Evolutionary conservation across 768 basidiomycete genomes (phyloP).

Genomic region (Pleurotus salmoneostramineus): DNA sequence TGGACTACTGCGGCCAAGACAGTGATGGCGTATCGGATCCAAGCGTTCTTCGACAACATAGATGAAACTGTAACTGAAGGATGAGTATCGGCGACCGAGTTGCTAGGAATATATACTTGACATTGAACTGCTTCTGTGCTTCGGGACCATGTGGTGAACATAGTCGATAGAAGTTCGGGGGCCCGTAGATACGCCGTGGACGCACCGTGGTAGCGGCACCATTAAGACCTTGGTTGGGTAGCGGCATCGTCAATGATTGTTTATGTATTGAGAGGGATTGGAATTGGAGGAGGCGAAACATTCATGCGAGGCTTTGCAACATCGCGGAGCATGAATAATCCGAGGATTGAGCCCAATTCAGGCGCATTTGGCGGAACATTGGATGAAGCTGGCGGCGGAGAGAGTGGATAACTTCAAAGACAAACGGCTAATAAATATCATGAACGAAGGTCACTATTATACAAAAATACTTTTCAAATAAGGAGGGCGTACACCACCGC

Average conservation of each 20-base stretch:
- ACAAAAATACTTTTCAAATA: conserved; percentile 2
- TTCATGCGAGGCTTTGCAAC: too few relatives aligned
- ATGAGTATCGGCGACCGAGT: background rate
- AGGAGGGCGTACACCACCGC: background rate
- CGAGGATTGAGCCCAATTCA: too few relatives aligned
- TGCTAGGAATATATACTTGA: background rate
- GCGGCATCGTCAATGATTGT: too few relatives aligned
- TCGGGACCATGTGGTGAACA: background rate
- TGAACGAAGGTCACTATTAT: background rate
- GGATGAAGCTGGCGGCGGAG: too few relatives aligned
- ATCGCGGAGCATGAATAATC: too few relatives aligned
- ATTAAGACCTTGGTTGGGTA: too few relatives aligned
- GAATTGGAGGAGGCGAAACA: too few relatives aligned
- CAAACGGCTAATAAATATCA: background rate
- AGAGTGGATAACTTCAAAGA: too few relatives aligned
- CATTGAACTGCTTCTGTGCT: background rate
- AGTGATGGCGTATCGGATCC: background rate
- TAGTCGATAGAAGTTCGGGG: background rate
- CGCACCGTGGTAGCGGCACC: too few relatives aligned
- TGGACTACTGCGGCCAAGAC: conserved; percentile 14
- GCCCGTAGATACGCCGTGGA: background rate
- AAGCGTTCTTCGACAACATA: background rate
- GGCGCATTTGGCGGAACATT: too few relatives aligned
- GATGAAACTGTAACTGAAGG: background rate
- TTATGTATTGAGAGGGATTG: too few relatives aligned